Conservation (phyloP, 352 stramenopile species). For the Phytopythium helicoides region DNA sequence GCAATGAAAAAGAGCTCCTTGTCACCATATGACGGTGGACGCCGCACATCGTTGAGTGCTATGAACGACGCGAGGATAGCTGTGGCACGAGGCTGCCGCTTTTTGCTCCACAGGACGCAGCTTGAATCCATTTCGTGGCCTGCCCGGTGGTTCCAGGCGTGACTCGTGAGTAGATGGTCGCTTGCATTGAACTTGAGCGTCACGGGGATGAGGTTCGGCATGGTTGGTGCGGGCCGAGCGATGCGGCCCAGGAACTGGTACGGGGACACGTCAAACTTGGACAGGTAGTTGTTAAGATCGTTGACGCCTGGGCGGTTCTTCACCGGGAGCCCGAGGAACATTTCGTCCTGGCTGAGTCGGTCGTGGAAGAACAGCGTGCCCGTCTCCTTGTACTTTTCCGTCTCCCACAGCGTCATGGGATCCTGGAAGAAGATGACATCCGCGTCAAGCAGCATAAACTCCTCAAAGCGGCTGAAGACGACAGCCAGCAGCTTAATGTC, state of each 20-base stretch:
- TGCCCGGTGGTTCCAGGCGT: constrained; percentile 61
- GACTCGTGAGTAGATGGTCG: constrained; percentile 45
- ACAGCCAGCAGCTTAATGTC: constrained; percentile 63
- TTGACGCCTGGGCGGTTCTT: constrained; percentile 19
- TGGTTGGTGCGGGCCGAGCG: constrained; percentile 19
- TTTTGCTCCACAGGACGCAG: constrained; percentile 71
- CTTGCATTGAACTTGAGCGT: constrained; percentile 42
- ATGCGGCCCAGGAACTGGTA: constrained; percentile 37
- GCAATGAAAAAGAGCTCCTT: constrained; percentile 80
- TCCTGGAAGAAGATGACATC: constrained; percentile 62
- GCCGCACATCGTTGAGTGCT: constrained; percentile 25
- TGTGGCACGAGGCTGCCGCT: constrained; percentile 53
- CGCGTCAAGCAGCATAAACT: constrained; percentile 72
- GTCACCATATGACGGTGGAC: constrained; percentile 57
- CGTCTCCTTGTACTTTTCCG: constrained; percentile 47
- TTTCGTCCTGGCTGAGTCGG: constrained; percentile 31
- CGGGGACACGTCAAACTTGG: constrained; percentile 41
- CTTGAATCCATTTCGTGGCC: constrained; percentile 77
- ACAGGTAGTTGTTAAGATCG: constrained; percentile 47
- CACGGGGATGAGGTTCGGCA: constrained; percentile 19
- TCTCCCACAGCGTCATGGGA: constrained; percentile 53
- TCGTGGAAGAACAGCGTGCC: constrained; percentile 62
- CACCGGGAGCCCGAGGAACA: constrained; percentile 42
- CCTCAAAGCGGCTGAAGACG: constrained; percentile 56
- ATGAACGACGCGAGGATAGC: constrained; percentile 59